phyloP scores from a whole-genome alignment of 768 basidiomycete species.

The Psilocybe cubensis region DNA sequence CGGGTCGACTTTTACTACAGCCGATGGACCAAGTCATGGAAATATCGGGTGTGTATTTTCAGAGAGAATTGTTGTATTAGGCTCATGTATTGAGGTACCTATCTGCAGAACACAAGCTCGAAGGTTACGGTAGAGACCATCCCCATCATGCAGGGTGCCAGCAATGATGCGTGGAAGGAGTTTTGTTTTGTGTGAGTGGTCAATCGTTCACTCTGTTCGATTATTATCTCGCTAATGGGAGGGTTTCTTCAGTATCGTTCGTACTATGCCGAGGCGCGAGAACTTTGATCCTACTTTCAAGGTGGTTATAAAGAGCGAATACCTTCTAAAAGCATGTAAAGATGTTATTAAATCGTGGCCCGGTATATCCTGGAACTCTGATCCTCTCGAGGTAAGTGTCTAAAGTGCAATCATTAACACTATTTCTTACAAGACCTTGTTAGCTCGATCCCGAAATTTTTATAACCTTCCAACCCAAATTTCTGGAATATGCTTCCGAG shows the following conservation, averaged over 20 bases:
- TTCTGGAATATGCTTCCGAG: slow-evolving; percentile 44
- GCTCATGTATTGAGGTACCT: background rate
- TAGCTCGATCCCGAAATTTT: slow-evolving; percentile 63
- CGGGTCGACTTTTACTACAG: slow-evolving; percentile 64
- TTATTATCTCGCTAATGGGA: background rate
- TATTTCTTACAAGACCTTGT: background rate
- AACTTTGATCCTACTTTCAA: slow-evolving; percentile 48
- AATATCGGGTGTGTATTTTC: slow-evolving; percentile 48
- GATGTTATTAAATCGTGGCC: slow-evolving; percentile 61
- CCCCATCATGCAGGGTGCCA: slow-evolving; percentile 39
- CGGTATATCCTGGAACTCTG: slow-evolving; percentile 63
- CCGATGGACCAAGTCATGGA: slow-evolving; percentile 59
- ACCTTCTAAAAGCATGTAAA: slow-evolving; percentile 59
- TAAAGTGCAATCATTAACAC: background rate
- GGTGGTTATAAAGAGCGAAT: slow-evolving; percentile 60
- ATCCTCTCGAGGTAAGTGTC: slow-evolving; percentile 53
- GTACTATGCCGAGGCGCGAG: slow-evolving; percentile 46
- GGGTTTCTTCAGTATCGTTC: slow-evolving; percentile 54
- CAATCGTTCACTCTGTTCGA: background rate
- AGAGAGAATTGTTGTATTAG: background rate
- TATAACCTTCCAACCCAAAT: slow-evolving; percentile 52
- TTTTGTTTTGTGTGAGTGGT: slow-evolving; percentile 34
- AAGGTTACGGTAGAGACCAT: slow-evolving; percentile 53
- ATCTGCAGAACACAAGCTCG: slow-evolving; percentile 57
- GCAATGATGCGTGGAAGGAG: slow-evolving; percentile 60